Base-by-base conservation (phyloP, 2,329 filamentous ascomycete genomes). In the Fusarium sp. region DNA sequence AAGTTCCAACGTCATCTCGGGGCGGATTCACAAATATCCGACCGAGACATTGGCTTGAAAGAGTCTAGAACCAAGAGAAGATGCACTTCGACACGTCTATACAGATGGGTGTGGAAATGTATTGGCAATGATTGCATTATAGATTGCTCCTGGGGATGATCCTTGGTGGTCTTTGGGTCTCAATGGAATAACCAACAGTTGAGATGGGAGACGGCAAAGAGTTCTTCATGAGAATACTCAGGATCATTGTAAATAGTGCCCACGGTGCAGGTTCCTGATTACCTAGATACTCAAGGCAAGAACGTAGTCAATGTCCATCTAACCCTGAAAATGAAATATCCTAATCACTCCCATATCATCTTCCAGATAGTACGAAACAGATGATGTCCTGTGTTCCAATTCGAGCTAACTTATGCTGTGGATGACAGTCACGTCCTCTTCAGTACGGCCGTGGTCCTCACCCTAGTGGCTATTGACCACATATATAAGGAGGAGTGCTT, bases 1-100 rank as follows among this genome's bases (percentile, higher is more conserved):
- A 69, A 64, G 52, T 62, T 66, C 65, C 37, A 78, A 76, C 76
- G 76, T 76, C 73, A 72, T 76, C 65, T 79, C 77, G 77, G 77
- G 4, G n/a, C 77, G 77, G 77, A 60, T 47, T 30, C 58, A 76
- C 58, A 43, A 77, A 72, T 68, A 69, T 76, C 77, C 77, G 77
- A 43, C 25, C 58, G 20, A 50, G 35, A 65, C 52, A 60, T 33
- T 57, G 35, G 32, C 43, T 27, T n/a, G 14, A 4, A 32, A 17
- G 40, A 22, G 52, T 52, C 45, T 32, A 40, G 32, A 38, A 57
- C 37, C 58, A 45, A 22, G 12, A 7, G 38, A 54, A 30, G 22
- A 25, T 25, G 20, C 5, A 56, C 1, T 12, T 22, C 33, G n/a
- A 54, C 33, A 52, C n/a, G 33, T 63, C 35, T 38, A 3, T 43